Conservation (phyloP, 177 flowering plant genomes). For the Vitis hybrid region DNA sequence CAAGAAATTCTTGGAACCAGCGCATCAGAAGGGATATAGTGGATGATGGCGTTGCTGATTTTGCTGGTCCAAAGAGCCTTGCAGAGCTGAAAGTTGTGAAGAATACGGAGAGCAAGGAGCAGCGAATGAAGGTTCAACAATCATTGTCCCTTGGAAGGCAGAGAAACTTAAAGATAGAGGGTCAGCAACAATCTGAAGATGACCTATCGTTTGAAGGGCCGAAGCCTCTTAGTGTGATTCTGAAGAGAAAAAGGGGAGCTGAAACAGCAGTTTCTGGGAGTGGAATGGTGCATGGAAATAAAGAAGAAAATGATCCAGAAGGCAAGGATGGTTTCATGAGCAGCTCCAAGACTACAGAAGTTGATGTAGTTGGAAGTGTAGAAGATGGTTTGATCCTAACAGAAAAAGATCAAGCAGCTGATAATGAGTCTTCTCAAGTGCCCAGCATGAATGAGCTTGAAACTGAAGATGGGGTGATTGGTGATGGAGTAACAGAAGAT, state of each 20-base stretch:
- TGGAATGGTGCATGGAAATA: slow-evolving; percentile 16
- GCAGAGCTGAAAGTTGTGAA: slow-evolving; percentile 57
- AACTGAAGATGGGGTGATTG: slow-evolving; percentile 37
- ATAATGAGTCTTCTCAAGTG: slow-evolving; percentile 23
- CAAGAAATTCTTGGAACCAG: slow-evolving; percentile 30
- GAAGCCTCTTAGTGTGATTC: slow-evolving; percentile 70
- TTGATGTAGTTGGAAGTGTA: slow-evolving; percentile 6
- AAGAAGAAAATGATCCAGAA: slow-evolving; percentile 26
- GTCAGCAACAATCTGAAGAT: slow-evolving; percentile 35
- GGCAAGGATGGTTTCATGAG: slow-evolving; percentile 11
- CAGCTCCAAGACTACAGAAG: slow-evolving; percentile 8
- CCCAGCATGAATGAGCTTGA: slow-evolving; percentile 26
- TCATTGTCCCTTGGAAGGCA: slow-evolving; percentile 30
- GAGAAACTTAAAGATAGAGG: slow-evolving; percentile 26
- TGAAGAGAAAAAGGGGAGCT: slow-evolving; percentile 71
- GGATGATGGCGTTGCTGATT: slow-evolving; percentile 30
- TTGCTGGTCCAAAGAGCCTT: slow-evolving; percentile 70
- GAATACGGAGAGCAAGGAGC: slow-evolving; percentile 27
- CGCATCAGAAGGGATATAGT: slow-evolving; percentile 34
- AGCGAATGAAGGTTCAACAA: slow-evolving; percentile 17
- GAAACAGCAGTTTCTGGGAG: slow-evolving; percentile 24
- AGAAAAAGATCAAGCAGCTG: slow-evolving; percentile 19
- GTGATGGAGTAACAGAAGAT: slow-evolving; percentile 37
- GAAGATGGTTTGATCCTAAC: slow-evolving; percentile 21
- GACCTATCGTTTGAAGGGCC: slow-evolving; percentile 77